These are phyloP conservation scores for Epichloe typhina DNA, from an alignment of 2,329 filamentous ascomycete genomes.

Conservation along the genomic window DNA sequence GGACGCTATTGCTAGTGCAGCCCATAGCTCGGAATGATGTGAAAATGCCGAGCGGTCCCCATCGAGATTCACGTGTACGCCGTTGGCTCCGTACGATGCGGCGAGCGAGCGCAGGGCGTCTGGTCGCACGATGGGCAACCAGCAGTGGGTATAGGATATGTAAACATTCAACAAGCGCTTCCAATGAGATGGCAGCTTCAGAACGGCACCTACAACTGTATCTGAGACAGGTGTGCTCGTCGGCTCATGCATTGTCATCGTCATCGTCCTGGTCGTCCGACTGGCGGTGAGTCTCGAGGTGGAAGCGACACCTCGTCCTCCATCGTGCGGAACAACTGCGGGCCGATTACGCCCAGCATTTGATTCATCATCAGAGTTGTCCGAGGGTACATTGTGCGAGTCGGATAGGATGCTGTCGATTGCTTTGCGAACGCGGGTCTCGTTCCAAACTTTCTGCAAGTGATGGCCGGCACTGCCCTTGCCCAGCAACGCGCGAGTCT, in stretches of 20 bases:
- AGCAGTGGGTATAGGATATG: constrained; percentile 62
- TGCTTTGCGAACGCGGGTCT: constrained; percentile 46
- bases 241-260: neutral
- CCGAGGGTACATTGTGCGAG: constrained; percentile 17
- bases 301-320: neutral
- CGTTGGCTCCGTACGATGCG: constrained; percentile 27
- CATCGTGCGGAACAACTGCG: neutral
- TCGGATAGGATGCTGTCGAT: constrained; percentile 49
- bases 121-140: constrained; percentile 62
- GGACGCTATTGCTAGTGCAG: constrained; percentile 42
- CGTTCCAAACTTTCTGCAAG: constrained; percentile 49
- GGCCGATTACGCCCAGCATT: constrained; percentile 14
- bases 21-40: constrained; percentile 45
- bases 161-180: constrained; percentile 57
- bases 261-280: neutral
- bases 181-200: constrained; percentile 35
- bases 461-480: constrained; percentile 41
- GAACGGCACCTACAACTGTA: neutral
- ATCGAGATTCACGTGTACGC: constrained; percentile 14
- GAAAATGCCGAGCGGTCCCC: constrained; percentile 19
- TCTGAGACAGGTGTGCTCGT: neutral
- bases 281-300: neutral
- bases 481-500: constrained; percentile 30
- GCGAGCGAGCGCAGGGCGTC: constrained; percentile 42
- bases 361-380: constrained; percentile 22